A percentile compares a stretch with the other conserved stretches of the same genome.
phyloP scores from a whole-genome alignment of 2,329 filamentous ascomycete species.

The Botrytis deweyae region DNA sequence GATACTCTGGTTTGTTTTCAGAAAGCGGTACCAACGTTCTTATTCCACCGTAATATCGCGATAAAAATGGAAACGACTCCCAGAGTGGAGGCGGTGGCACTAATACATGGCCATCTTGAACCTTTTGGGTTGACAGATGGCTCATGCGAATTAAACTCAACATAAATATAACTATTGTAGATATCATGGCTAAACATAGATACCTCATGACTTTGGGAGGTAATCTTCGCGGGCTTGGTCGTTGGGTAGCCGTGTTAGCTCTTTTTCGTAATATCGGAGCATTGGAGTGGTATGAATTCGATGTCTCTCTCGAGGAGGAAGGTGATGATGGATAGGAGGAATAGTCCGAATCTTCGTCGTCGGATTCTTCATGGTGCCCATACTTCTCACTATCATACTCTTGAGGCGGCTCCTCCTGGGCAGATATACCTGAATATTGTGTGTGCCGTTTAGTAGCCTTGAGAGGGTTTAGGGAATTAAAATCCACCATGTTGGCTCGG shows the following conservation, averaged over 20 bases:
- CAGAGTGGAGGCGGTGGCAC: conserved; percentile 64
- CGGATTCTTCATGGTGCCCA: conserved; percentile 42
- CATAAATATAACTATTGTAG: conserved; percentile 73
- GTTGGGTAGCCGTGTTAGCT: conserved; percentile 24
- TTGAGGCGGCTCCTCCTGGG: conserved; percentile 21
- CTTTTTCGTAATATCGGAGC: conserved; percentile 37
- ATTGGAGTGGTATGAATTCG: conserved; percentile 36
- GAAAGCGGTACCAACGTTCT: conserved; percentile 63
- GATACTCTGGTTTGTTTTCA: conserved; percentile 79
- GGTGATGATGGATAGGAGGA: conserved; percentile 38
- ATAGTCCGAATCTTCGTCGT: conserved; percentile 46
- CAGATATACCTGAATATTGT: conserved; percentile 29
- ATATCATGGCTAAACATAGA: conserved; percentile 70
- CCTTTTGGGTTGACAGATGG: conserved; percentile 63
- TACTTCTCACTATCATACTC: conserved; percentile 38
- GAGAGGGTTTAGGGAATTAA: conserved; percentile 48
- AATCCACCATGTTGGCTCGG: conserved; percentile 46
- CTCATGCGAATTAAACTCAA: conserved; percentile 72
- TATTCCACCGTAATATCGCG: conserved; percentile 87
- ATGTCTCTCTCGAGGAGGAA: conserved; percentile 37
- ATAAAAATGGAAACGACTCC: conserved; percentile 83
- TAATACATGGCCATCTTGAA: conserved; percentile 58
- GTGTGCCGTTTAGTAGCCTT: conserved; percentile 36
- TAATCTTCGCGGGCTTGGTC: conserved; percentile 42
- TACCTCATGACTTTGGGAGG: conserved; percentile 75